phyloP scores from a whole-genome alignment of 2,329 filamentous ascomycete species.

The Talaromyces sp. region DNA sequence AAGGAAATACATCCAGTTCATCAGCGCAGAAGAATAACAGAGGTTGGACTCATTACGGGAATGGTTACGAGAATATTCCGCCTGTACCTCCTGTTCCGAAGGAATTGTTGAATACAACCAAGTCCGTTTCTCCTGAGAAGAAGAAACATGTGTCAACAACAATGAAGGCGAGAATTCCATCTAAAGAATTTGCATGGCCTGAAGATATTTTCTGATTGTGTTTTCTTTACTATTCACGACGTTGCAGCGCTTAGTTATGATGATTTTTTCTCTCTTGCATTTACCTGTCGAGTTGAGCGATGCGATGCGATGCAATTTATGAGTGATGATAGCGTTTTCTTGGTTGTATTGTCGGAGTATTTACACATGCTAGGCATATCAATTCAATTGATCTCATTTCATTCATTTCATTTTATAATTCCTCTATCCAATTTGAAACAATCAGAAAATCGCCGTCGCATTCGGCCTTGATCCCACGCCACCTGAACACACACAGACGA shows the following conservation, averaged over 20 bases:
- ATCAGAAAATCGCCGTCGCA: slow-evolving; percentile 30
- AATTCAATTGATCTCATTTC: neutral
- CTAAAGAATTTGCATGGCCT: slow-evolving; percentile 38
- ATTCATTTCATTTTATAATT: too few species aligned
- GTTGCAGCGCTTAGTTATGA: neutral
- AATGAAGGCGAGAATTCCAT: slow-evolving; percentile 11
- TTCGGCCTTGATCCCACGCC: slow-evolving; percentile 23
- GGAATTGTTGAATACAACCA: slow-evolving; percentile 17
- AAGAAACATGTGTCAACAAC: slow-evolving; percentile 6
- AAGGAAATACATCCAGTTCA: slow-evolving; percentile 12
- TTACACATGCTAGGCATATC: neutral
- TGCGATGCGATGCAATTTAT: slow-evolving; percentile 20
- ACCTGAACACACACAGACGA: too few species aligned
- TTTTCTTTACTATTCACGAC: too few species aligned
- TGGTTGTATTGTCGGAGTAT: slow-evolving; percentile 15
- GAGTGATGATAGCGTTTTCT: slow-evolving; percentile 3
- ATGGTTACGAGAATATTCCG: slow-evolving; percentile 31
- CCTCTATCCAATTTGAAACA: too few species aligned
- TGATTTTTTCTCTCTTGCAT: neutral
- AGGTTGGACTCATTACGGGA: slow-evolving; percentile 3
- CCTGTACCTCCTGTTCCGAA: slow-evolving; percentile 39
- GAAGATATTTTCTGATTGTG: slow-evolving; percentile 41
- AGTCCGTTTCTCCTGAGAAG: slow-evolving; percentile 21
- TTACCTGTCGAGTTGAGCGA: slow-evolving; percentile 10
- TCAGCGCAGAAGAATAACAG: neutral